Evolutionary conservation across 2,329 filamentous ascomycete genomes (phyloP).

Genomic region (Aspergillus niger): DNA sequence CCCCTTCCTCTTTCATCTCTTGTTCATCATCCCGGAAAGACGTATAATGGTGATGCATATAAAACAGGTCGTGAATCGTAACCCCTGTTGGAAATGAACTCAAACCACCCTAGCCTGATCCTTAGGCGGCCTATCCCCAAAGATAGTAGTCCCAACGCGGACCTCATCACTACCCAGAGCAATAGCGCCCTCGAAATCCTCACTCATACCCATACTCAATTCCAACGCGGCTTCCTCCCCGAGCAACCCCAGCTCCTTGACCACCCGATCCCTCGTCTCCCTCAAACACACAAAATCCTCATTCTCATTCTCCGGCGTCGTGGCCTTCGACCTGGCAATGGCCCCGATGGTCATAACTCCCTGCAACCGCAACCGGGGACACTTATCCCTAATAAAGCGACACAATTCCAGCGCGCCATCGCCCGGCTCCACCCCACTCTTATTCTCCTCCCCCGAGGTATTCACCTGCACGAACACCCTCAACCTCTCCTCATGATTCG

Average conservation of each 20-base stretch:
- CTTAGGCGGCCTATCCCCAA: constrained; percentile 78
- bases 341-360: constrained; percentile 98
- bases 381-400: constrained; percentile 67
- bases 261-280: constrained; percentile 71
- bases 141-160: constrained; percentile 89
- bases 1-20: not conserved
- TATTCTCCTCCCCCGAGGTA: constrained; percentile 83
- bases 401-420: constrained; percentile 63
- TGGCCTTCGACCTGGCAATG: constrained; percentile 78
- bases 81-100: not conserved
- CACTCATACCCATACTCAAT: constrained; percentile 98
- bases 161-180: constrained; percentile 83
- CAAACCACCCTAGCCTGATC: constrained; percentile 70
- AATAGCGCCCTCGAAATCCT: constrained; percentile 91
- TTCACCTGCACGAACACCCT: constrained; percentile 91
- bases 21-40: not conserved
- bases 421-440: constrained; percentile 76
- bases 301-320: constrained; percentile 76
- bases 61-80: not conserved
- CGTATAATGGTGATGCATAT: not conserved
- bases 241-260: constrained; percentile 59
- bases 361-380: constrained; percentile 71
- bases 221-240: constrained; percentile 62
- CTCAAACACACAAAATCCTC: constrained; percentile 78
- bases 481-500: constrained; percentile 50